These are phyloP conservation scores for Aegilops umbellulata DNA, from an alignment of 176 grass and related monocot genomes.

Conservation along the genomic window DNA sequence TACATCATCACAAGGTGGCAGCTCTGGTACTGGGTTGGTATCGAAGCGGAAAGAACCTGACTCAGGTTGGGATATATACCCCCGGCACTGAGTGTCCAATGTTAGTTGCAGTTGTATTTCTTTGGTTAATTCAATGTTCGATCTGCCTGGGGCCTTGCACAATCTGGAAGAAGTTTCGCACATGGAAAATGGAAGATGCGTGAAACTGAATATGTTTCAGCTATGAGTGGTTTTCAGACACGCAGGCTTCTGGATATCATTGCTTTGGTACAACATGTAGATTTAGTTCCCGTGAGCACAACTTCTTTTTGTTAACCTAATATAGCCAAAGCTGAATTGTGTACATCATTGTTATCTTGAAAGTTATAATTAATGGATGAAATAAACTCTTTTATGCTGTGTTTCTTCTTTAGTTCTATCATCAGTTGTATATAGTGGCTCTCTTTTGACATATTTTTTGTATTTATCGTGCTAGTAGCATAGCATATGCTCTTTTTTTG, in stretches of 20 bases:
- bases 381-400: neutral
- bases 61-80: constrained; percentile 54
- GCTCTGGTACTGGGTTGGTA: constrained; percentile 13
- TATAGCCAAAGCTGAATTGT: constrained; percentile 31
- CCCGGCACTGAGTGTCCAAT: constrained; percentile 24
- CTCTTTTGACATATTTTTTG: neutral
- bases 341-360: constrained; percentile 7
- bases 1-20: constrained; percentile 32
- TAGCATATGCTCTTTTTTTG: neutral
- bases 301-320: constrained; percentile 27
- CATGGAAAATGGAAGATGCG: constrained; percentile 36
- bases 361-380: constrained; percentile 20
- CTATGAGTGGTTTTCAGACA: constrained; percentile 42
- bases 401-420: neutral
- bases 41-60: constrained; percentile 73
- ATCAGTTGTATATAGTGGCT: neutral
- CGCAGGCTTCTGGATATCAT: constrained; percentile 29
- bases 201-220: constrained; percentile 46
- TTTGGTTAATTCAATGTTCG: constrained; percentile 17
- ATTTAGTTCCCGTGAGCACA: constrained; percentile 48
- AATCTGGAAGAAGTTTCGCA: constrained; percentile 37
- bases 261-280: constrained; percentile 39
- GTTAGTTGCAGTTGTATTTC: constrained; percentile 25
- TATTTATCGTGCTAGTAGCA: neutral
- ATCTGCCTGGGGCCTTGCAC: constrained; percentile 27